These are phyloP conservation scores for Phlebiopsis flavidoalba DNA, from an alignment of 768 basidiomycete genomes.

Conservation along the genomic window DNA sequence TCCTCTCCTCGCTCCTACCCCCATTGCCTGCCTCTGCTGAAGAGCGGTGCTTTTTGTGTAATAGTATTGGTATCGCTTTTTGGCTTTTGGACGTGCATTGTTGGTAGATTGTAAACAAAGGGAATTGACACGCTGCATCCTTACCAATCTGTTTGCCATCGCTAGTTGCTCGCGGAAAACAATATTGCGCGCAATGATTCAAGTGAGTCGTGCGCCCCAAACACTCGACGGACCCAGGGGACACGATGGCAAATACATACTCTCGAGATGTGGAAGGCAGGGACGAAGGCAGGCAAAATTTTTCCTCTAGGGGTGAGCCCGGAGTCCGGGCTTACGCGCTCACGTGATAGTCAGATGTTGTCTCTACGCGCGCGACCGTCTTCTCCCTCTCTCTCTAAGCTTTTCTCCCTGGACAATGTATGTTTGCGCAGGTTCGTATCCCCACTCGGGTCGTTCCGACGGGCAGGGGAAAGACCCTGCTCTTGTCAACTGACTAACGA, in stretches of 20 bases:
- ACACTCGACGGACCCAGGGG: no score
- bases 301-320: neutral
- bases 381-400: neutral
- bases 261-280: no score
- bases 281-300: no score
- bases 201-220: neutral
- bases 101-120: neutral
- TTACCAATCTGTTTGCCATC: neutral
- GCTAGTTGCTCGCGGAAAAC: neutral
- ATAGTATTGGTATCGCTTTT: neutral
- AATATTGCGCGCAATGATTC: neutral
- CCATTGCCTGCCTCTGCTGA: constrained; percentile 25
- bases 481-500: constrained; percentile 10
- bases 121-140: neutral
- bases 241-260: no score
- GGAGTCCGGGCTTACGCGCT: neutral
- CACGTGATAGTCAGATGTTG: constrained; percentile 2
- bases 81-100: neutral
- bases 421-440: constrained; percentile 1
- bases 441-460: no score
- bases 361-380: neutral
- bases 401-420: neutral
- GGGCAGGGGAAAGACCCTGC: constrained; percentile 2
- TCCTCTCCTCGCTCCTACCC: constrained; percentile 18
- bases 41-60: neutral